phyloP scores from a whole-genome alignment of 345 rosid species.

The Lepidium africanum region DNA sequence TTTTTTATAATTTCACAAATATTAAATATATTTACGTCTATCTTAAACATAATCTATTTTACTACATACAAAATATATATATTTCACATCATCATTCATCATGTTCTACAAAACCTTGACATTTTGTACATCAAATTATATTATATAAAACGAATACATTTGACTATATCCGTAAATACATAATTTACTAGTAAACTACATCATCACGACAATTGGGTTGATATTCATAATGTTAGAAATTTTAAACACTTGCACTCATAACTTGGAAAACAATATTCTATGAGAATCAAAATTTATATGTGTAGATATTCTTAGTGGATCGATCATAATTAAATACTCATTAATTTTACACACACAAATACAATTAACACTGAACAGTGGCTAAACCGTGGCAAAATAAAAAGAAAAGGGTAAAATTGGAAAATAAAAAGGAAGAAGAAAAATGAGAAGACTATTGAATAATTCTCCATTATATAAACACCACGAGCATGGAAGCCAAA shows the following conservation, averaged over 20 bases:
- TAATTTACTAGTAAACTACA: too few relatives aligned
- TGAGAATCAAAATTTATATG: too few relatives aligned
- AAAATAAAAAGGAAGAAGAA: not conserved
- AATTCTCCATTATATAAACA: slow-evolving; percentile 3
- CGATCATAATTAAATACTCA: not conserved
- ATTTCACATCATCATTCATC: not conserved
- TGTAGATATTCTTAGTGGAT: not conserved
- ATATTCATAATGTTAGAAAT: not conserved
- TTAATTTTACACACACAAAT: not conserved
- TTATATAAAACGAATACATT: too few relatives aligned
- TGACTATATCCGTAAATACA: too few relatives aligned
- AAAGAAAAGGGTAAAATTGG: slow-evolving; percentile 6
- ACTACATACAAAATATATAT: too few relatives aligned
- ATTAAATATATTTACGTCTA: too few relatives aligned
- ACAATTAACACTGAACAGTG: not conserved
- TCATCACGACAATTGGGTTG: too few relatives aligned
- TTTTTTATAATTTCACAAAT: too few relatives aligned
- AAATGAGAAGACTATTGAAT: slow-evolving; percentile 5
- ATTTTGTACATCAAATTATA: too few relatives aligned
- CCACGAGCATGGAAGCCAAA: slow-evolving; percentile 23
- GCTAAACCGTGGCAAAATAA: not conserved
- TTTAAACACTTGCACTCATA: not conserved
- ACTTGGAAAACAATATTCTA: not conserved
- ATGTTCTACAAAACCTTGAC: not conserved
- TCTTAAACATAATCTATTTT: too few relatives aligned